A percentile compares a stretch with the other conserved stretches of the same genome.
These are phyloP conservation scores for Akanthomyces dipterigenus DNA, from an alignment of 2,329 filamentous ascomycete genomes.

Conservation along the genomic window DNA sequence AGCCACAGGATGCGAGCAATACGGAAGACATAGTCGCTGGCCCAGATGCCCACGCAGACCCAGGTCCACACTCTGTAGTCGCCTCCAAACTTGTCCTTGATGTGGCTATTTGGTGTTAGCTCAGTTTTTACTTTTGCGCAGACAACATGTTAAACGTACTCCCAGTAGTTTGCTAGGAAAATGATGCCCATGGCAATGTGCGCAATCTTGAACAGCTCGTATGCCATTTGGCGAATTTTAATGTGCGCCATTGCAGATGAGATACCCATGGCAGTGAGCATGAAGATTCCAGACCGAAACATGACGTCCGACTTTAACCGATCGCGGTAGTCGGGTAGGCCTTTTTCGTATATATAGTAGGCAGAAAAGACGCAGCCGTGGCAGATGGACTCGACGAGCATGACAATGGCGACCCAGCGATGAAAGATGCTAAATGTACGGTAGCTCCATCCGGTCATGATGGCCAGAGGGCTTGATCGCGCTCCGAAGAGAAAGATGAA, in stretches of 20 bases:
- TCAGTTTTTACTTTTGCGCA: not conserved
- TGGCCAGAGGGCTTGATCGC: conserved; percentile 55
- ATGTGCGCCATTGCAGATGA: conserved; percentile 6
- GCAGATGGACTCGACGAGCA: conserved; percentile 49
- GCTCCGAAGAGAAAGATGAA: conserved; percentile 55
- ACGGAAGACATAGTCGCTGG: conserved; percentile 37
- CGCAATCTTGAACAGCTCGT: conserved; percentile 36
- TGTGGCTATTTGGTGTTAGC: conserved; percentile 13
- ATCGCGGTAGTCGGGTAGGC: conserved; percentile 5
- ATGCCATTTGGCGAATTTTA: conserved; percentile 23
- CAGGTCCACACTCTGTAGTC: conserved; percentile 24
- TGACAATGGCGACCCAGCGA: conserved; percentile 52
- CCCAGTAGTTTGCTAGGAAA: conserved; percentile 37
- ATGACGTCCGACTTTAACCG: not conserved
- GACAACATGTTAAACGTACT: conserved; percentile 26
- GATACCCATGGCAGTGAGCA: conserved; percentile 11
- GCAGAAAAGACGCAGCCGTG: conserved; percentile 31
- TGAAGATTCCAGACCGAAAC: conserved; percentile 2
- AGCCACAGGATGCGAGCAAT: conserved; percentile 29
- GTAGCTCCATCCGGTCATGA: conserved; percentile 58
- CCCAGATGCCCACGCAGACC: conserved; percentile 37
- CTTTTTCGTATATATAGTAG: conserved; percentile 16
- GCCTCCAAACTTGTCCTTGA: conserved; percentile 15
- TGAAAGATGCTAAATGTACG: conserved; percentile 57
- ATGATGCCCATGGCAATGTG: conserved; percentile 42